Conservation (phyloP, 2,329 filamentous ascomycete genomes). For the Colletotrichum gigasporum region DNA sequence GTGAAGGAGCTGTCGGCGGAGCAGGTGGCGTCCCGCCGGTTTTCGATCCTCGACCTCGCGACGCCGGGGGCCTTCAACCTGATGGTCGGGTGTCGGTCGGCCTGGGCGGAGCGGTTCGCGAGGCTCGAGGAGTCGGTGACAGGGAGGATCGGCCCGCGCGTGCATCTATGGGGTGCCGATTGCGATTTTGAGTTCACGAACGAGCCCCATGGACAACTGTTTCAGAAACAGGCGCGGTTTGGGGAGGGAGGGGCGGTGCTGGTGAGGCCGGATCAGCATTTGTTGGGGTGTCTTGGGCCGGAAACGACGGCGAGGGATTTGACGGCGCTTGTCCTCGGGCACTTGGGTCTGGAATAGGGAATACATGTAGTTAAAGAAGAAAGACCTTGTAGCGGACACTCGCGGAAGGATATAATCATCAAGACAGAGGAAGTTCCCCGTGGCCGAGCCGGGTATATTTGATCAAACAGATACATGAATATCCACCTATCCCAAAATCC, state of each 20-base stretch:
- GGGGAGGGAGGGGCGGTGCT: constrained; percentile 39
- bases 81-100: neutral
- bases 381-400: too few species aligned
- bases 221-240: constrained; percentile 37
- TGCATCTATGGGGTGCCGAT: neutral
- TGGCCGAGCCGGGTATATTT: too few species aligned
- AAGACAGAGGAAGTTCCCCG: too few species aligned
- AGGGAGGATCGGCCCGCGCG: neutral
- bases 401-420: too few species aligned
- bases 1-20: constrained; percentile 40
- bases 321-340: neutral
- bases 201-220: neutral
- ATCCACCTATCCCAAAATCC: too few species aligned
- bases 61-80: neutral
- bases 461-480: too few species aligned
- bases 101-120: neutral
- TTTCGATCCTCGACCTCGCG: constrained; percentile 47
- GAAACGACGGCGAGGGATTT: constrained; percentile 9
- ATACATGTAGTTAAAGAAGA: too few species aligned
- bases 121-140: neutral
- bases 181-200: neutral
- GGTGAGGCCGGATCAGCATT: constrained; percentile 50
- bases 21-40: constrained; percentile 39
- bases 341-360: constrained; percentile 1
- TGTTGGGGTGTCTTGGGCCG: constrained; percentile 34